These are phyloP conservation scores for Phytophthora multivora DNA, from an alignment of 352 stramenopile species.

Conservation along the genomic window DNA sequence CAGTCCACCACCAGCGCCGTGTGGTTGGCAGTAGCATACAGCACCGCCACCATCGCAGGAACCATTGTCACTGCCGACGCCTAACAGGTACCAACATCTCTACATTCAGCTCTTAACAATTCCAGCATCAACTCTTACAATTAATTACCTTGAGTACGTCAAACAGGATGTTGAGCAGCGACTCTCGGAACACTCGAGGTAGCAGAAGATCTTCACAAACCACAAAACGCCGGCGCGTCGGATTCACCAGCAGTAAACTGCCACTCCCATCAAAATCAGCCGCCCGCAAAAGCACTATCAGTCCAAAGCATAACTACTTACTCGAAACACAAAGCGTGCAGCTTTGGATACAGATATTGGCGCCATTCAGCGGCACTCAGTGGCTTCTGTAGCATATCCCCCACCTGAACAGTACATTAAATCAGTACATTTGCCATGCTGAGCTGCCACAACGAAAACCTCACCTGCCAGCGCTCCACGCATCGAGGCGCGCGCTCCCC, in stretches of 20 bases:
- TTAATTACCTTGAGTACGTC: constrained; percentile 56
- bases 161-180: constrained; percentile 68
- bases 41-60: constrained; percentile 59
- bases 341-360: constrained; percentile 55
- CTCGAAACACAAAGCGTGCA: constrained; percentile 76
- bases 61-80: constrained; percentile 69
- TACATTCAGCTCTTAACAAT: constrained; percentile 8
- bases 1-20: constrained; percentile 83
- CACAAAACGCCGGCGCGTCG: constrained; percentile 72
- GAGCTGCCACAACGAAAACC: not conserved
- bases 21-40: constrained; percentile 78
- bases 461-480: constrained; percentile 72
- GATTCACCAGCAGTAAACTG: constrained; percentile 76
- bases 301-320: constrained; percentile 32
- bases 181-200: constrained; percentile 63
- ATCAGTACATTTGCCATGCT: not conserved
- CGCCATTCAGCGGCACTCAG: constrained; percentile 43
- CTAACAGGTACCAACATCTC: constrained; percentile 9
- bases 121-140: not conserved
- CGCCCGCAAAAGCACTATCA: not conserved
- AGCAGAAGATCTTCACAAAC: constrained; percentile 81
- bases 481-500: constrained; percentile 75
- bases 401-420: constrained; percentile 38
- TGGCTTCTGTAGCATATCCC: constrained; percentile 51
- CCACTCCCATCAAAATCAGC: not conserved